Evolutionary conservation across 2,329 filamentous ascomycete species (phyloP), one percentile per base, ranked within the genome.

Genomic region (Bertia moriformis): DNA sequence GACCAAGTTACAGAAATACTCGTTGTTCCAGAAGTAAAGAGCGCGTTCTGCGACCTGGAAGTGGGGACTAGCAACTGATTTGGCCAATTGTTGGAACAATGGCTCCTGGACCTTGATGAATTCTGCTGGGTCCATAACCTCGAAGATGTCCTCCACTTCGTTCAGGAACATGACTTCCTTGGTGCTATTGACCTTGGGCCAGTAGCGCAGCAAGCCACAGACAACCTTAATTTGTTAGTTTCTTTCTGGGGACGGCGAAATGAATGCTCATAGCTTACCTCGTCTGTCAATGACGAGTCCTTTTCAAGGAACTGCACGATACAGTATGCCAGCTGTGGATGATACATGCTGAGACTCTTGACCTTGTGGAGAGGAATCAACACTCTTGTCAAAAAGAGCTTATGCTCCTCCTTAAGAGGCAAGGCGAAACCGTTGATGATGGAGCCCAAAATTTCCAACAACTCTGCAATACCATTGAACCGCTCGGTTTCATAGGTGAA

Each of bases 101-200:
- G 91, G 89, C 54, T 96, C 91, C 59, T 98, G 91, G 29, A 98
- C 91, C 65, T 98, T 98, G 49, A 88, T 88, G 52, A 98, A 98
- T 57, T 98, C 91, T 45, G 85, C 86, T 15, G 91, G 91, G 54
- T 98, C 91, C 91, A 98, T 98, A 37, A 98, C 91, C 61, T 98
- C 91, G 55, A 98, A 98, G 45, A 98, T 98, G 55, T 98, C 91
- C 59, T 98, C 91, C 22, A 98, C 89, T 60, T 98, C 91, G 52
- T 98, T 98, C 50, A 98, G 67, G 63, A 93, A 98, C 91, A 98
- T 98, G 54, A 98, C 91, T 61, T 98, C 91, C 62, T 98, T 98
- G 39, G 91, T 98, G 62, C 91, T 96, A 63, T 98, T 98, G 51
- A 93, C 86, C 68, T 98, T 98, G 37, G 91, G 91, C 91, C 91